Evolutionary conservation across 2,329 filamentous ascomycete genomes (phyloP).

Genomic region (Setomelanomma holmii): DNA sequence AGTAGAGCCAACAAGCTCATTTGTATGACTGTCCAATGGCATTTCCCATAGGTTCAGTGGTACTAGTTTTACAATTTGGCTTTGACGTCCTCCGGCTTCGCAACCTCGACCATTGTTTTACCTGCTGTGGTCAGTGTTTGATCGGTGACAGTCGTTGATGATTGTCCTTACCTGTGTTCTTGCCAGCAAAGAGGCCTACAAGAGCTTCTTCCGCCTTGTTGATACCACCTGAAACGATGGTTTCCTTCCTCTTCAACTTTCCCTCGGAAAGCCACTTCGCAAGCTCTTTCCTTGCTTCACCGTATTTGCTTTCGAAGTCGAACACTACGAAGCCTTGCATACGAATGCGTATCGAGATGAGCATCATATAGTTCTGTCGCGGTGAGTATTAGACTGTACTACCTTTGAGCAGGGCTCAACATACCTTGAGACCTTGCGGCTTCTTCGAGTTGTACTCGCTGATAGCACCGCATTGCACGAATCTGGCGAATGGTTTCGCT

Average conservation of each 20-base stretch:
- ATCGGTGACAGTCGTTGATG: no score
- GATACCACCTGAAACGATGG: constrained; percentile 73
- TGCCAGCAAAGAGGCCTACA: constrained; percentile 69
- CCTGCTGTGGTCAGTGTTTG: constrained; percentile 52
- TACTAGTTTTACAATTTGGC: constrained; percentile 47
- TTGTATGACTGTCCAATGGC: no score
- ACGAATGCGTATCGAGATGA: constrained; percentile 53
- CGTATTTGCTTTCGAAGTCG: constrained; percentile 68
- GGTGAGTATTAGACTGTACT: constrained; percentile 9
- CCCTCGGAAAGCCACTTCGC: constrained; percentile 73
- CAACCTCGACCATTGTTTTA: constrained; percentile 55
- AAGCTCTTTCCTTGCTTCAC: constrained; percentile 66
- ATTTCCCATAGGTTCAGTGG: no score
- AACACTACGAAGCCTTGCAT: constrained; percentile 71
- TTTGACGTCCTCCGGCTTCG: constrained; percentile 51
- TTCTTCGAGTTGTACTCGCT: constrained; percentile 52
- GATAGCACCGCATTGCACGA: constrained; percentile 56
- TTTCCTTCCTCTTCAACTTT: constrained; percentile 73
- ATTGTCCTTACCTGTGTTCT: constrained; percentile 69
- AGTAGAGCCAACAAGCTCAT: no score
- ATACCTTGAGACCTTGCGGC: constrained; percentile 59
- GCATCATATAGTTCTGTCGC: constrained; percentile 52
- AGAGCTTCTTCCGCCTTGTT: constrained; percentile 68
- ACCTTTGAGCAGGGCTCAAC: not conserved
- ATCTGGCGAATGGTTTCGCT: constrained; percentile 51